Conservation (phyloP, 2,329 filamentous ascomycete species). For the Hypoxylon sp. region DNA sequence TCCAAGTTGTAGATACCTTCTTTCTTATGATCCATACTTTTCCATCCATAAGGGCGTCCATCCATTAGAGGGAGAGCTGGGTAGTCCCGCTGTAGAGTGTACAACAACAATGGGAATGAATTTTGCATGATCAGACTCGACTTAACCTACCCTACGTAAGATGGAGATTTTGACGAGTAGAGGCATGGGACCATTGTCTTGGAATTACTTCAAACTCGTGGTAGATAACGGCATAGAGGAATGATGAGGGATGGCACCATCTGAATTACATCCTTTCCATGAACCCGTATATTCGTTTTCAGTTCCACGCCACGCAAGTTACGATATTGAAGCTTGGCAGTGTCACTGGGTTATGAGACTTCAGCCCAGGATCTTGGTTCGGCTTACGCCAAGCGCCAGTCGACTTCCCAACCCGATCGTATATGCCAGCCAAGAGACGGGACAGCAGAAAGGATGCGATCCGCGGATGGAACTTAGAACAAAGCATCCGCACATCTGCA, state of each 20-base stretch:
- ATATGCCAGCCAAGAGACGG: not conserved
- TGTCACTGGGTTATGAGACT: not conserved
- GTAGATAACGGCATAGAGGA: not conserved
- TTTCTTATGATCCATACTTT: constrained; percentile 22
- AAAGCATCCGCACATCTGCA: not conserved
- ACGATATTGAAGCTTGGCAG: not conserved
- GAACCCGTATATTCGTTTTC: not conserved
- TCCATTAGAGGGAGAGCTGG: constrained; percentile 34
- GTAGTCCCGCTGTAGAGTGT: constrained; percentile 51
- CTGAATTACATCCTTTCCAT: not conserved
- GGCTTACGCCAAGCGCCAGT: constrained; percentile 10
- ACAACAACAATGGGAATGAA: constrained; percentile 51
- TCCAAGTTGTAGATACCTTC: constrained; percentile 67
- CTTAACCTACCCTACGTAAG: constrained; percentile 3
- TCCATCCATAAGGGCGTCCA: constrained; percentile 46
- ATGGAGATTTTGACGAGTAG: constrained; percentile 25
- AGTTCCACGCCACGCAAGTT: not conserved
- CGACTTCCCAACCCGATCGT: not conserved
- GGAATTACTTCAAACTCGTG: constrained; percentile 4
- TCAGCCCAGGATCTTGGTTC: constrained; percentile 10
- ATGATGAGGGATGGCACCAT: constrained; percentile 2
- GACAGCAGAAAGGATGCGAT: not conserved
- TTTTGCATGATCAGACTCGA: constrained; percentile 45
- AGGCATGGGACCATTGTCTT: constrained; percentile 12
- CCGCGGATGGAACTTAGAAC: not conserved